phyloP scores from a whole-genome alignment of 2,329 filamentous ascomycete genomes.

The Neoascochyta sp. region DNA sequence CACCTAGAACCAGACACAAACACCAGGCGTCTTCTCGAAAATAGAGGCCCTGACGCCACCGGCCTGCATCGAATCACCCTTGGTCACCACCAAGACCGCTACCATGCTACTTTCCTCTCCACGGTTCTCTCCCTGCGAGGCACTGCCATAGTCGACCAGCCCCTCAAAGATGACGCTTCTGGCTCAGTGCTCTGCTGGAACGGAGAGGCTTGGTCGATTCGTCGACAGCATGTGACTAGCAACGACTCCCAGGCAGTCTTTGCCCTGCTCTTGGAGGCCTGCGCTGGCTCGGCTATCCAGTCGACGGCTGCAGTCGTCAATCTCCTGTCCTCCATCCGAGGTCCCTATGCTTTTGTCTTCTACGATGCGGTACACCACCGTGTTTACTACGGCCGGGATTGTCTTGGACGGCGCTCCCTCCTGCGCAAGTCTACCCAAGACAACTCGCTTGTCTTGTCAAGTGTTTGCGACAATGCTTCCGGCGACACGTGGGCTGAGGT shows the following conservation, averaged over 20 bases:
- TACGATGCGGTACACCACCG: constrained; percentile 61
- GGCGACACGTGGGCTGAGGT: constrained; percentile 68
- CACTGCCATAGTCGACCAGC: constrained; percentile 66
- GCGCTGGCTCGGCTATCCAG: not conserved
- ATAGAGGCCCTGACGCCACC: constrained; percentile 33
- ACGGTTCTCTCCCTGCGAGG: constrained; percentile 91
- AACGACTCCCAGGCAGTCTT: constrained; percentile 79
- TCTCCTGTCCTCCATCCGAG: constrained; percentile 41
- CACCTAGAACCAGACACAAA: constrained; percentile 20
- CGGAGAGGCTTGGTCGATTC: constrained; percentile 85
- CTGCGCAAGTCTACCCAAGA: constrained; percentile 54
- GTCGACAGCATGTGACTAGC: constrained; percentile 54
- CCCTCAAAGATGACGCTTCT: constrained; percentile 57
- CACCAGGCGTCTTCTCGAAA: constrained; percentile 25
- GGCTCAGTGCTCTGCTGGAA: constrained; percentile 88
- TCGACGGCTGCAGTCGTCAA: constrained; percentile 14
- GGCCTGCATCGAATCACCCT: constrained; percentile 16
- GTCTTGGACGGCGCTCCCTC: constrained; percentile 80
- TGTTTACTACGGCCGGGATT: constrained; percentile 82
- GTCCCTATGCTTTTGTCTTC: constrained; percentile 88
- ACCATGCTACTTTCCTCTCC: constrained; percentile 64
- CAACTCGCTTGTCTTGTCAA: constrained; percentile 35
- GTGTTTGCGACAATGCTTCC: constrained; percentile 37
- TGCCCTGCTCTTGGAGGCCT: constrained; percentile 48
- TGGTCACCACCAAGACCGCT: not conserved